phyloP scores from a whole-genome alignment of 1,139 yeast genomes.

The Geotrichum phurueaensis region DNA sequence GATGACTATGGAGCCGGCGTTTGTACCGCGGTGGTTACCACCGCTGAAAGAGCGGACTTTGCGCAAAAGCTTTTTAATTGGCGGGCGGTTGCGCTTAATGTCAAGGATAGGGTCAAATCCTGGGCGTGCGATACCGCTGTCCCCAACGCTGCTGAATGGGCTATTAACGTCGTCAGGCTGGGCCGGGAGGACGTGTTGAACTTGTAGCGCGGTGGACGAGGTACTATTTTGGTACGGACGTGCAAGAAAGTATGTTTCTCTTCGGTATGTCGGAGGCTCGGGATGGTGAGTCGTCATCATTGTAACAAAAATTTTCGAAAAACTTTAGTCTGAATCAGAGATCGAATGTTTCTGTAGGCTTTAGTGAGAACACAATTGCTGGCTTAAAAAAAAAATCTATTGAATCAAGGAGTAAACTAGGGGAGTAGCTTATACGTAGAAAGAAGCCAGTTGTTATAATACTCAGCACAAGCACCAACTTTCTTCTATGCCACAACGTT shows the following conservation, averaged over 20 bases:
- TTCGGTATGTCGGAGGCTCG: not conserved
- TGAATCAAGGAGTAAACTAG: too few relatives aligned
- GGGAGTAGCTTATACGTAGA: too few relatives aligned
- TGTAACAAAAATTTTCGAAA: not conserved
- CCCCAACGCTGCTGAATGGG: not conserved
- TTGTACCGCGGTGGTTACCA: not conserved
- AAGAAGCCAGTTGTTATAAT: too few relatives aligned
- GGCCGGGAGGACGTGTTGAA: not conserved
- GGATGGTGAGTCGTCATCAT: not conserved
- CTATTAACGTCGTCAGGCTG: not conserved
- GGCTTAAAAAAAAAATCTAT: too few relatives aligned
- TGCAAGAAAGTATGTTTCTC: conserved; percentile 10
- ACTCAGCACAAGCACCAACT: too few relatives aligned
- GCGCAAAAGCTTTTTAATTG: conserved; percentile 1
- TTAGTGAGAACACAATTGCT: too few relatives aligned
- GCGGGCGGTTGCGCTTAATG: not conserved
- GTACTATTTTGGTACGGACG: conserved; percentile 6
- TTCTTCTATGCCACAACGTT: too few relatives aligned
- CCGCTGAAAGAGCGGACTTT: conserved; percentile 9
- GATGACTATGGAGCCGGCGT: not conserved
- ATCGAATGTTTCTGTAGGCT: too few relatives aligned
- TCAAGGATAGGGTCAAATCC: conserved; percentile 3
- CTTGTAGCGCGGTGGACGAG: conserved; percentile 5
- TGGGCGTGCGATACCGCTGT: not conserved
- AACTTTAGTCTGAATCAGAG: too few relatives aligned